These are phyloP conservation scores for Colletotrichum sp. DNA, from an alignment of 2,329 filamentous ascomycete genomes.

Conservation along the genomic window DNA sequence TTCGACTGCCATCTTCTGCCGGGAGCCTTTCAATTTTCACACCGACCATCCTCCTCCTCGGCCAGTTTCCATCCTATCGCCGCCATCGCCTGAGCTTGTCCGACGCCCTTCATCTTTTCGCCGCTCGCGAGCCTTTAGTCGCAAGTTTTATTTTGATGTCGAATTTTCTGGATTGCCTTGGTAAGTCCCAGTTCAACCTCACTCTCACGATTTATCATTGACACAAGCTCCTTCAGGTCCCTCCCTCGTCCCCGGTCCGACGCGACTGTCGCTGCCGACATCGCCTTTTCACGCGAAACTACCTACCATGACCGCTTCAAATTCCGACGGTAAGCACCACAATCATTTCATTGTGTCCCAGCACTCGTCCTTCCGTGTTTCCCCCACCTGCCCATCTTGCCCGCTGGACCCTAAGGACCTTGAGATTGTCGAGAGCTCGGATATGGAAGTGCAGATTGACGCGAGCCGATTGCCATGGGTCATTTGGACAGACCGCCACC, in stretches of 20 bases:
- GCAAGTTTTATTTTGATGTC: not conserved
- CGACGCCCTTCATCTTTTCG: not conserved
- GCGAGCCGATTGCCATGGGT: not conserved
- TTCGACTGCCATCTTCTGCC: not conserved
- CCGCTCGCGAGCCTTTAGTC: not conserved
- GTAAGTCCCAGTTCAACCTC: not conserved
- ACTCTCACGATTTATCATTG: not conserved
- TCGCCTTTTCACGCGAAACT: not conserved
- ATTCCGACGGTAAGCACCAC: not conserved
- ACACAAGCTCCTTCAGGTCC: not conserved
- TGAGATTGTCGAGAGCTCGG: not conserved
- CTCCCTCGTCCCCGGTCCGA: not conserved
- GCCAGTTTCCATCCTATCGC: fast-evolving
- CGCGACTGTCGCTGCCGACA: not conserved
- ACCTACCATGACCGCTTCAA: not conserved
- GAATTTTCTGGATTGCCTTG: not conserved
- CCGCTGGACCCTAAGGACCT: not conserved
- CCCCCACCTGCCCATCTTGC: not conserved
- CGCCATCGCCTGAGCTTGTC: not conserved
- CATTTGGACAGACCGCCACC: not conserved
- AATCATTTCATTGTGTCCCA: not conserved
- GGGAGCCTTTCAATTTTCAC: not conserved
- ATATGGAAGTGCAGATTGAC: not conserved
- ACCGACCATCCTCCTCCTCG: fast-evolving
- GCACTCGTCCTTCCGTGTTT: not conserved